Evolutionary conservation across 306 rosid genomes (phyloP), one percentile per base, ranked within the genome.

Genomic region (Inga laurina): DNA sequence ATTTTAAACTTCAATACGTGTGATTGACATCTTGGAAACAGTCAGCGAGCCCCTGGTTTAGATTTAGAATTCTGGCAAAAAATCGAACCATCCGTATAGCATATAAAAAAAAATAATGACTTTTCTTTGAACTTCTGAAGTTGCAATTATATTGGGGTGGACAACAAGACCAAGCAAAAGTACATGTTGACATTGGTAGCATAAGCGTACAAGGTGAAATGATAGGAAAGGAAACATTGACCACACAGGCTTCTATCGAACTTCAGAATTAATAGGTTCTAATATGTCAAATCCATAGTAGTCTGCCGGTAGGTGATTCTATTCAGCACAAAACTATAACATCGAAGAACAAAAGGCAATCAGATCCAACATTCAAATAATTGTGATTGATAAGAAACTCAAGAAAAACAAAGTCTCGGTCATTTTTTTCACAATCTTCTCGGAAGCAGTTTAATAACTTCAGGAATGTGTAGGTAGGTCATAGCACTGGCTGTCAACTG

Each of bases 11-110:
- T 45, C 39, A 44, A 27, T 46, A 22, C 1, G 15, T 0, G 8
- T 5, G 22, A 46, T 14, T 46, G 59, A 46, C 34, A 45, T 35
- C 22, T 46, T 7, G 41, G 59, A 73, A 52, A 66, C 45, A 54
- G 57, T 45, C 32, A 72, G 39, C 51, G 27, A 72, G 59, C 10
- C 24, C 59, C 7, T 24, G 59, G 16, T 27, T 22, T 46, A 35
- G 35, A 75, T 78, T 24, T 81, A 72, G 30, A 73, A 77, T 77
- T 66, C 44, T 35, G 70, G 56, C 24, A 64, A 73, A 54, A 46
- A 12, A 71, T 71, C 45, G 59, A 57, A 77, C 79, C 39, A 68
- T 43, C 34, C 14, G 3, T 24, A 21, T n/a, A 56, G n/a, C 59
- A 56, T n/a, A 56, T 56, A 7, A 56, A 56, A 56, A 56, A 56